Conservation (phyloP, 371 early-diverging fungal species). For the Mortierella sp. region DNA sequence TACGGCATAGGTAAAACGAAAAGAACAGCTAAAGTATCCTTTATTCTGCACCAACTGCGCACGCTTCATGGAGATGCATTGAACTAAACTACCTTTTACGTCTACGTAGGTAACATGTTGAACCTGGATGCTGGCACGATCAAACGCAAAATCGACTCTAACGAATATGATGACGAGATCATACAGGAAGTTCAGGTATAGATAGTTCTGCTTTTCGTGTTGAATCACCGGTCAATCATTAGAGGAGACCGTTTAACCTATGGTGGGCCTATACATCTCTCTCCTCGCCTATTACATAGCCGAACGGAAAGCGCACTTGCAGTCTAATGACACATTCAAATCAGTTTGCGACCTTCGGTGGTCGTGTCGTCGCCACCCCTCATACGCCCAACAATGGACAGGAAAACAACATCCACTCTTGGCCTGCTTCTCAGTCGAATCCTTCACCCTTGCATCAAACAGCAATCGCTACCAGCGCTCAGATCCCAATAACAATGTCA, state of each 20-base stretch:
- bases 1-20: slow-evolving; percentile 54
- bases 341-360: slow-evolving; percentile 31
- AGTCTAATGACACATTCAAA: slow-evolving; percentile 10
- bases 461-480: background rate
- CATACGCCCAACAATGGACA: slow-evolving; percentile 19
- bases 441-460: slow-evolving; percentile 18
- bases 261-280: no score
- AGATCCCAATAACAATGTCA: background rate
- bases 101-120: slow-evolving; percentile 50
- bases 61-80: no score
- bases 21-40: no score
- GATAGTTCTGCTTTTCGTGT: no score
- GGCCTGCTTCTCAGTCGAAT: slow-evolving; percentile 18
- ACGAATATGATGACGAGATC: slow-evolving; percentile 48
- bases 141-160: slow-evolving; percentile 54
- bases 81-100: no score
- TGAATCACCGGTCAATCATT: no score
- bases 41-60: background rate
- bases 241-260: no score
- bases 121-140: slow-evolving; percentile 48
- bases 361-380: background rate
- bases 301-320: slow-evolving; percentile 49
- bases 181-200: slow-evolving; percentile 41
- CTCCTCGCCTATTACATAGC: slow-evolving; percentile 16
- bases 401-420: background rate